A percentile compares a stretch with the other conserved stretches of the same genome.
phyloP scores from a whole-genome alignment of 2,329 filamentous ascomycete genomes.

The Tolypocladium ophioglossoides region DNA sequence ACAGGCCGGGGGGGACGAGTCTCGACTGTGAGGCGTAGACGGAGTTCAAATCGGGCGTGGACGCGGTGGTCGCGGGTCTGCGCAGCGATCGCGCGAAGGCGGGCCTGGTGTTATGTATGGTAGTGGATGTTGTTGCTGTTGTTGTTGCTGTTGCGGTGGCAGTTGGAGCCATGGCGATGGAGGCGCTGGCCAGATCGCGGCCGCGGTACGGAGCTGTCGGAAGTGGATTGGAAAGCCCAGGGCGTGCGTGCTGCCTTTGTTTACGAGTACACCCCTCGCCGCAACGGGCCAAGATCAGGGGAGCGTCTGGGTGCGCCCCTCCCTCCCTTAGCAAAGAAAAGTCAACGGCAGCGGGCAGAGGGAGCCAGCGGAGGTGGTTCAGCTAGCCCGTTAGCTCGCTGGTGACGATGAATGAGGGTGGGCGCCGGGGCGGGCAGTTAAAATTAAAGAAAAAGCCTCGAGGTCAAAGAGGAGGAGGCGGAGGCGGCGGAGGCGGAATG shows the following conservation, averaged over 20 bases:
- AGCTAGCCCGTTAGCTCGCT: neutral
- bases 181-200: neutral
- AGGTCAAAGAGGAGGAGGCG: neutral
- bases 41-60: slow-evolving; percentile 48
- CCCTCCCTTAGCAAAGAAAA: neutral
- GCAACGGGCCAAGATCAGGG: neutral
- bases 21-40: slow-evolving; percentile 40
- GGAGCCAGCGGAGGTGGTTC: neutral
- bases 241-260: neutral
- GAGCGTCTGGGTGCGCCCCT: neutral
- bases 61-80: slow-evolving; percentile 36
- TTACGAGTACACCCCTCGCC: neutral
- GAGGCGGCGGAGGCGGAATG: too few species aligned
- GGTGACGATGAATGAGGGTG: neutral
- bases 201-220: neutral
- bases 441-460: neutral
- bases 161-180: slow-evolving; percentile 9
- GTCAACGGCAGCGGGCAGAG: neutral
- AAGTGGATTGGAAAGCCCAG: neutral
- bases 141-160: slow-evolving; percentile 8
- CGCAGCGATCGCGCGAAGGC: slow-evolving; percentile 27
- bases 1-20: slow-evolving; percentile 36
- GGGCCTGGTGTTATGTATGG: slow-evolving; percentile 9
- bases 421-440: too few species aligned
- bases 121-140: slow-evolving; percentile 5